Base-by-base conservation (phyloP, 1,284 basidiomycete species). In the Vanrija sp. region DNA sequence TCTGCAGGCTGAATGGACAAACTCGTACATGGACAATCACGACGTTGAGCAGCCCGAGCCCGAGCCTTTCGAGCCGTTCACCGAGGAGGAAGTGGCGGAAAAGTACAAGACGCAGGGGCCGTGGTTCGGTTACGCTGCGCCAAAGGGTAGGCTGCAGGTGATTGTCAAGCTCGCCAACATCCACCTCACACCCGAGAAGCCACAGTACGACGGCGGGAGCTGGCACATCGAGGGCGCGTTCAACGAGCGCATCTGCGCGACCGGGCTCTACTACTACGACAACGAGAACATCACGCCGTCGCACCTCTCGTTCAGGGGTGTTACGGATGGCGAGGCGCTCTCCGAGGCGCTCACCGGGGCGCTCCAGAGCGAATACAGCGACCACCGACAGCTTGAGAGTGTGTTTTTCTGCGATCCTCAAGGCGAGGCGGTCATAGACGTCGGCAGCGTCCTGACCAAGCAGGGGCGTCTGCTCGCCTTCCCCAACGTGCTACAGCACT, bases 121-220 rank as follows among this genome's bases (percentile, higher is more conserved):
- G 5, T 31, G 31, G 31, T 31, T 31, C 20, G 9, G 7, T 2
- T 9, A 39, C 38, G 1, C 12, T 15, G n/a, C 8, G 38, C 38
- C 5, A n/a, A n/a, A 15, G 6, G 14, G 3, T 15, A 35, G 49
- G 1, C 41, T 57, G 12, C 56, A 57, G 20, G 51, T 51, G 22
- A 57, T 57, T n/a, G 51, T 57, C 45, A 57, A 57, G 31, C 35
- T 57, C 0, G 56, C 52, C 36, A 57, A 51, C 56, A 54, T 57
- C 42, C 41, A 53, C 38, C 56, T 57, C 12, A 51, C 56, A 18
- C 56, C 56, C 18, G 56, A 57, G 16, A 54, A 54, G 25, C 56
- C 56, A 3, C 8, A 20, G 7, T 57, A 57, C 42, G 19, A 16
- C 7, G 56, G 56, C 23, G 51, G 56, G 2, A 22, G 20, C 19